Conservation (phyloP, 345 rosid genomes). For the Litchi chinensis region DNA sequence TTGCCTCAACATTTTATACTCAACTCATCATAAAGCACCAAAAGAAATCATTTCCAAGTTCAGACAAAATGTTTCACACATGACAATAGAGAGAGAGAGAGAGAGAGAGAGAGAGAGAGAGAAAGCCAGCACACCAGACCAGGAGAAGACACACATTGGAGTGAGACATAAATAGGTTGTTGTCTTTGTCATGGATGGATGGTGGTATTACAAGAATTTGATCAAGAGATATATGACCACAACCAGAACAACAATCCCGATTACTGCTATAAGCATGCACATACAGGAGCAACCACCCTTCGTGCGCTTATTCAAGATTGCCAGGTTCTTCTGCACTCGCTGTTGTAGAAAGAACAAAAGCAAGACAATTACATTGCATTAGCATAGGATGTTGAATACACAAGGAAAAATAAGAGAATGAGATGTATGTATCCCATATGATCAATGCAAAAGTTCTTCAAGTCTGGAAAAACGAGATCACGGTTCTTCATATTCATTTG, state of each 20-base stretch:
- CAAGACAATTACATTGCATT: neutral
- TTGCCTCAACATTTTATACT: neutral
- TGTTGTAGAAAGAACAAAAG: conserved; percentile 36
- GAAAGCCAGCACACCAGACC: conserved; percentile 10
- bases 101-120: neutral
- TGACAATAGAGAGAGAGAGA: neutral
- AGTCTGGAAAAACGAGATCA: neutral
- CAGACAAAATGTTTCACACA: conserved; percentile 17
- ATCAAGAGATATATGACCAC: conserved; percentile 65
- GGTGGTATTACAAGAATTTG: conserved; percentile 62
- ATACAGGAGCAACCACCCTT: conserved; percentile 90
- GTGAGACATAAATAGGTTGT: neutral
- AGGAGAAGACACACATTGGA: conserved; percentile 4
- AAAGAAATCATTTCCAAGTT: neutral
- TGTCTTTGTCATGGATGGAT: no score
- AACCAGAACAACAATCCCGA: conserved; percentile 77
- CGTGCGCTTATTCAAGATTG: conserved; percentile 84
- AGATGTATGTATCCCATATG: neutral
- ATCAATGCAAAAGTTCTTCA: neutral
- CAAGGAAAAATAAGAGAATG: neutral
- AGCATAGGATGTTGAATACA: neutral
- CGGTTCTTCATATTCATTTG: neutral
- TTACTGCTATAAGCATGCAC: conserved; percentile 76
- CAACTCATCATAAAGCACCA: conserved; percentile 8
- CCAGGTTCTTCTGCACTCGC: conserved; percentile 94